Evolutionary conservation across 2,329 filamentous ascomycete genomes (phyloP).

Genomic region (Phaeosphaeria sp.): DNA sequence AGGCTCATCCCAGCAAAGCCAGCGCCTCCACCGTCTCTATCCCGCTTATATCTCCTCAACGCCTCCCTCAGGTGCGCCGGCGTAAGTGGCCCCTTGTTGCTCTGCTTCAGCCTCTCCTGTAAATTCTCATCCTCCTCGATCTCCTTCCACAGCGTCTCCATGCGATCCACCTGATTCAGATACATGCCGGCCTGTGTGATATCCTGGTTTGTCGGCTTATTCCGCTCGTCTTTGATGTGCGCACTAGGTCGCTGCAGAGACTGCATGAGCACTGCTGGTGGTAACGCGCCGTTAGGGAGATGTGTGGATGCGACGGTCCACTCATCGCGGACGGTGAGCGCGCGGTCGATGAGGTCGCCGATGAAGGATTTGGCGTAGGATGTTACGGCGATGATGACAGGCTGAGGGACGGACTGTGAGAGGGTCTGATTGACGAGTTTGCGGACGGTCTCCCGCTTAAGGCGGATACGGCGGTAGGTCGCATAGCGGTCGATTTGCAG

Average conservation of each 20-base stretch:
- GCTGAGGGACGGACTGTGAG: conserved; percentile 77
- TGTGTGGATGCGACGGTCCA: conserved; percentile 64
- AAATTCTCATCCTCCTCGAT: conserved; percentile 30
- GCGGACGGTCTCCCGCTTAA: conserved; percentile 73
- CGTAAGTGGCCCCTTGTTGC: conserved; percentile 65
- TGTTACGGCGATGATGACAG: conserved; percentile 77
- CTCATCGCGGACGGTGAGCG: conserved; percentile 73
- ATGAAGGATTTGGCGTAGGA: conserved; percentile 79
- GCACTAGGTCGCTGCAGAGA: conserved; percentile 38
- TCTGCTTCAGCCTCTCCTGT: conserved; percentile 37
- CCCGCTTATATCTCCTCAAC: conserved; percentile 69
- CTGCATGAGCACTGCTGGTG: conserved; percentile 29
- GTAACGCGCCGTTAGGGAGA: conserved; percentile 40
- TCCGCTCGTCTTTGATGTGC: conserved; percentile 34
- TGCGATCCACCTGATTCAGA: conserved; percentile 28
- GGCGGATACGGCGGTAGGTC: conserved; percentile 71
- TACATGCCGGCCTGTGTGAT: conserved; percentile 35
- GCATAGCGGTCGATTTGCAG: conserved; percentile 75
- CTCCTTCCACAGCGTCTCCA: conserved; percentile 36
- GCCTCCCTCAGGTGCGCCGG: conserved; percentile 80
- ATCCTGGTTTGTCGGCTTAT: conserved; percentile 37
- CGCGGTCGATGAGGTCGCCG: conserved; percentile 76
- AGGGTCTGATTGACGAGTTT: conserved; percentile 82
- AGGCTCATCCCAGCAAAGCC: conserved; percentile 59
- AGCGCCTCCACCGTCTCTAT: conserved; percentile 67